Evolutionary conservation across 495 filamentous ascomycete species (phyloP).

Genomic region (Hyaloscypha variabilis): DNA sequence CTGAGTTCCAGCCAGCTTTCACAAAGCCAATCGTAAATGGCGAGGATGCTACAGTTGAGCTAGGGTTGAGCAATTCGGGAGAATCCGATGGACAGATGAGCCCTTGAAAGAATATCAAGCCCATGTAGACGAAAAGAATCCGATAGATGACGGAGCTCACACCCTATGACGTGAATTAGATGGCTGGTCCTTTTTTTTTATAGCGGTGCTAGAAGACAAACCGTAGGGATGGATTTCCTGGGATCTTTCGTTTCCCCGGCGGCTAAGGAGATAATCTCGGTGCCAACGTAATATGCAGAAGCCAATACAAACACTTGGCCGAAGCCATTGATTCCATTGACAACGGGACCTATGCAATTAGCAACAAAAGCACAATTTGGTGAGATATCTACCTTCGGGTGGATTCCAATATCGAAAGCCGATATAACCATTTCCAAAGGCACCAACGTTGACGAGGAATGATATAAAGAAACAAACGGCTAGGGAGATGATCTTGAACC

Average conservation of each 20-base stretch:
- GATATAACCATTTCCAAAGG: slow-evolving; percentile 36
- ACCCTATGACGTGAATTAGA: no score
- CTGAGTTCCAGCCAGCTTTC: slow-evolving; percentile 55
- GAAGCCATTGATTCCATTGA: slow-evolving; percentile 52
- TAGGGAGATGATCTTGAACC: slow-evolving; percentile 70
- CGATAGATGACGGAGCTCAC: slow-evolving; percentile 56
- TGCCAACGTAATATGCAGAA: slow-evolving; percentile 54
- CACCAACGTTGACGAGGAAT: slow-evolving; percentile 35
- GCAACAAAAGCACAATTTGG: not conserved
- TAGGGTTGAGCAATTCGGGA: slow-evolving; percentile 48
- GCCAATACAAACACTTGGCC: slow-evolving; percentile 73
- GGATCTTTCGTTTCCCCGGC: slow-evolving; percentile 73
- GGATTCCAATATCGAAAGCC: slow-evolving; percentile 69
- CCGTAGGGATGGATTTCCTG: slow-evolving; percentile 63
- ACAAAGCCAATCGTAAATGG: slow-evolving; percentile 57
- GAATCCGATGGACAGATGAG: slow-evolving; percentile 64
- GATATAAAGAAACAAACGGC: slow-evolving; percentile 46
- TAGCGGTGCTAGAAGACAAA: slow-evolving; percentile 36
- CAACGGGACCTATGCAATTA: slow-evolving; percentile 46
- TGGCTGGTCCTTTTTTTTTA: no score
- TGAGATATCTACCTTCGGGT: slow-evolving; percentile 48
- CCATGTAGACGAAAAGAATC: slow-evolving; percentile 68
- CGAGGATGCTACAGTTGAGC: slow-evolving; percentile 8
- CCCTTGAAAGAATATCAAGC: slow-evolving; percentile 68
- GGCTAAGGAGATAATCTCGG: slow-evolving; percentile 51